Evolutionary conservation across 768 basidiomycete species (phyloP).

Genomic region (Lyophyllum decastes): DNA sequence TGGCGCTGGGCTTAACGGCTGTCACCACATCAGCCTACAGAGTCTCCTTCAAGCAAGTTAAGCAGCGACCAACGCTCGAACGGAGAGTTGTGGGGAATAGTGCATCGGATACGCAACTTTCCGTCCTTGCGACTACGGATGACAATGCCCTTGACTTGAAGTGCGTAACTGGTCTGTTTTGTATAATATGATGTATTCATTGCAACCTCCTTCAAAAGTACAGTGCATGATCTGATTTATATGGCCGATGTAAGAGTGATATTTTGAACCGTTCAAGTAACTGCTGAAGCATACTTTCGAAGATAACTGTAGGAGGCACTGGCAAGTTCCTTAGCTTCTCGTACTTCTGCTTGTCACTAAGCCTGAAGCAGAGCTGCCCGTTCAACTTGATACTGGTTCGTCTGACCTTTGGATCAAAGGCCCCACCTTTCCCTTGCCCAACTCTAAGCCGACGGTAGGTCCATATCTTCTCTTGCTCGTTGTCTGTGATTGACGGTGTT

Average conservation of each 20-base stretch:
- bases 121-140: constrained; percentile 31
- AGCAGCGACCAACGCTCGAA: constrained; percentile 30
- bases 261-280: constrained; percentile 3
- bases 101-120: constrained; percentile 31
- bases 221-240: constrained; percentile 78
- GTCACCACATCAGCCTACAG: constrained; percentile 44
- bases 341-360: constrained; percentile 7
- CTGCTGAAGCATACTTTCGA: constrained; percentile 7
- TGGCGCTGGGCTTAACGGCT: constrained; percentile 36
- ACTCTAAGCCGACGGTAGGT: constrained; percentile 50
- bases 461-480: background rate
- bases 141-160: constrained; percentile 42
- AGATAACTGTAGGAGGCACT: constrained; percentile 69
- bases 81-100: constrained; percentile 36
- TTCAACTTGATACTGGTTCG: constrained; percentile 86
- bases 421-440: constrained; percentile 46
- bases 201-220: constrained; percentile 39
- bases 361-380: constrained; percentile 52
- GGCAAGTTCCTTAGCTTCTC: constrained; percentile 35
- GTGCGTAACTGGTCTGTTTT: constrained; percentile 30
- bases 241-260: constrained; percentile 63
- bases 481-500: constrained; percentile 2
- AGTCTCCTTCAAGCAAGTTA: constrained; percentile 49
- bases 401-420: constrained; percentile 78
- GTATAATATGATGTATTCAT: background rate